Evolutionary conservation across 2,329 filamentous ascomycete species (phyloP), one percentile per base, ranked within the genome.

Genomic region (Calonectria pauciramosa): DNA sequence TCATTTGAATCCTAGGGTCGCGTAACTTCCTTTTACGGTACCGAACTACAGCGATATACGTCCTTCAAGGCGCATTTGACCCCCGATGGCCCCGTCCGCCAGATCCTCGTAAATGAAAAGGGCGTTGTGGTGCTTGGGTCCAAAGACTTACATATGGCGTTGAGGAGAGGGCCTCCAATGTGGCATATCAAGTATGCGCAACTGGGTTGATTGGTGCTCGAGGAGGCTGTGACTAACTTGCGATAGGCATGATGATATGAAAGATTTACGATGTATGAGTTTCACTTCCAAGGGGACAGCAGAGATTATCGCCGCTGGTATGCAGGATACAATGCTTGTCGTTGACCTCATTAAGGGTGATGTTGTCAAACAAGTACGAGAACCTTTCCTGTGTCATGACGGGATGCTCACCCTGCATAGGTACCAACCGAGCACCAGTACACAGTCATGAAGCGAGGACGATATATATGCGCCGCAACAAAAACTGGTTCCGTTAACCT

Each of bases 391-490:
- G 9, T 11, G 26, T 26, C n/a, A 23, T 36, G 26, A 10, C 5
- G 7, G 20, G 8, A 47, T 69, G 74, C 84, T 87, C 78, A 88
- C 83, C 7, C 63, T 51, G 18, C 36, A 74, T 20, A 94, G 91
- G 85, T 97, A 75, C 89, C 91, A 30, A 93, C 95, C 0, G 91
- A 94, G 67, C 90, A 93, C 76, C 92, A 95, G 73, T 99, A 98
- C 81, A 97, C 93, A 7, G 93, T 97, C 75, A 98, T 99, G 96
- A 97, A 95, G 84, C 94, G 94, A 80, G 94, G 93, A 70, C 93
- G 96, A 68, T 96, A 97, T 81, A 96, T 99, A 59, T 99, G 96
- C 85, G 96, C 96, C 18, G 97, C 96, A 11, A 98, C 96, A 0
- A 92, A 93, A 76, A 93, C 89, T 56, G 97, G 97, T 54, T 91